Base-by-base conservation (phyloP, 202 grass and related monocot genomes). In the Eragrostis tef region DNA sequence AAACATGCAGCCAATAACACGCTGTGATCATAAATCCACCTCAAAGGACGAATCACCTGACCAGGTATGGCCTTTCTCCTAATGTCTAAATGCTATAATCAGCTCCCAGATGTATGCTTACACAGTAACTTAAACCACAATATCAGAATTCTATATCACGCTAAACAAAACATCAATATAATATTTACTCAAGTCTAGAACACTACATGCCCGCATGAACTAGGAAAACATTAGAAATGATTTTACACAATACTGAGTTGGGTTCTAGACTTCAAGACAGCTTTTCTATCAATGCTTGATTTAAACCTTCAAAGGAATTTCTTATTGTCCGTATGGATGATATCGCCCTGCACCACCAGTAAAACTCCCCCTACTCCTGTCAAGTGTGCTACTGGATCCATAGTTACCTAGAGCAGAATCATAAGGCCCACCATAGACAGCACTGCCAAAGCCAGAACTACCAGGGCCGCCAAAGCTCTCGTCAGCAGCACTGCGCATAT, bases 321-420 rank as follows among this genome's bases (percentile, higher is more conserved):
- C 48, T 70, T 85, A 85, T 82, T 85, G 84, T 87, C 78, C 60
- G 84, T 98, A 98, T 46, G 95, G 95, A 70, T 98, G 88, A 74
- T 91, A 90, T 67, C 95, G 88, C 51, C 92, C 87, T 58, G 81
- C 71, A 75, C 84, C 82, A 73, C 89, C 75, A 77, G 71, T 48
- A 80, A 89, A 93, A 26, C 79, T 59, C 61, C 88, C 87, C 71
- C 89, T 90, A 87, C 67, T 85, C 75, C 80, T 82, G 53, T 98
- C 89, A 69, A 67, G 71, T 60, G 78, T 50, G 81, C 81, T 74
- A 67, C 83, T 56, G 61, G 88, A 67, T 82, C 81, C 84, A 74
- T 82, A 94, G 60, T 83, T 74, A 87, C 83, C 91, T 68, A 89
- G 87, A 47, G 88, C 65, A 86, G 85, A 73, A 84, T 90, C 90